A percentile compares a stretch with the other conserved stretches of the same genome.
These are phyloP conservation scores for Puccinia polysora DNA, from an alignment of 1,284 basidiomycete species.

Conservation along the genomic window DNA sequence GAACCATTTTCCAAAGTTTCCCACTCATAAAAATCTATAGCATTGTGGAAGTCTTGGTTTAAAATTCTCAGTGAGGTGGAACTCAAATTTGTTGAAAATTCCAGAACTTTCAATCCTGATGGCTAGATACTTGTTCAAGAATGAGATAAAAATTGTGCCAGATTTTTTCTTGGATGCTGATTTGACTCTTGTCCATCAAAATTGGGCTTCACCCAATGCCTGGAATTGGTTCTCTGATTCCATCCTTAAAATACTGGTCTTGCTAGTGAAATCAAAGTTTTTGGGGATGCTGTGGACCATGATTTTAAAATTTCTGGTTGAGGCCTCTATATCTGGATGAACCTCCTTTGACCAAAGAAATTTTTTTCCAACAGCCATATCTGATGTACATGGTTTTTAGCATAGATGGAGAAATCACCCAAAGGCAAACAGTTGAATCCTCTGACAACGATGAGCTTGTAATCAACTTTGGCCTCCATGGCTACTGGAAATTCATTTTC, in stretches of 20 bases:
- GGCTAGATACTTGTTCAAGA: neutral
- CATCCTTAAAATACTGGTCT: neutral
- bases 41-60: neutral
- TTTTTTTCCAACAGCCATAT: constrained; percentile 7
- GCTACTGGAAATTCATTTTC: no score
- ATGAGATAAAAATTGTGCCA: neutral
- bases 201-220: neutral
- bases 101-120: neutral
- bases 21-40: neutral
- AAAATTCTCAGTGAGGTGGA: neutral
- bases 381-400: no score
- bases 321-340: neutral
- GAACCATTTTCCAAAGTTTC: neutral
- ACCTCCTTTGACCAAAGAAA: constrained; percentile 9
- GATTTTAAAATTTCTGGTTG: neutral
- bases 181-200: neutral
- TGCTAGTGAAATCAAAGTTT: neutral
- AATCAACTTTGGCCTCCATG: no score
- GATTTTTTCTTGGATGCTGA: neutral
- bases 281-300: neutral
- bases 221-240: neutral
- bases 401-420: no score
- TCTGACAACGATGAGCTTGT: no score
- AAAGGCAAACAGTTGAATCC: no score
- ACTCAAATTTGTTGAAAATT: neutral